Evolutionary conservation across 1,139 yeast genomes (phyloP).

Genomic region (Candida neerlandica): DNA sequence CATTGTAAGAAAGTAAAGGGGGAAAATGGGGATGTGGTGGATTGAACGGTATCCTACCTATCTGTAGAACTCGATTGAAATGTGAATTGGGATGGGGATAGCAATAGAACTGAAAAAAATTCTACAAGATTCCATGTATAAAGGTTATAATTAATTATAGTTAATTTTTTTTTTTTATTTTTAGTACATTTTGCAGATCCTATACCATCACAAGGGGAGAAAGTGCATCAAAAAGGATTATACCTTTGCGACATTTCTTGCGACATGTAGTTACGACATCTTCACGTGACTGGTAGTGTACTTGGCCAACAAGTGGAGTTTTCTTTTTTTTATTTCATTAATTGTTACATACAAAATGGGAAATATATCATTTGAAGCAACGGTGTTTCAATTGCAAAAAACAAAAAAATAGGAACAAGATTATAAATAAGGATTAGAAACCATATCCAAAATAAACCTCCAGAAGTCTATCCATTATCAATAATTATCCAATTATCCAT

Average conservation of each 20-base stretch:
- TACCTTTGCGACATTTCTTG: neutral
- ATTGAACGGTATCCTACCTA: neutral
- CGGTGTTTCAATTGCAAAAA: neutral
- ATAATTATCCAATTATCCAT: neutral
- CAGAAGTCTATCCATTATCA: neutral
- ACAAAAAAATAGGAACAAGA: too few relatives aligned
- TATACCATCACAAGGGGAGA: neutral
- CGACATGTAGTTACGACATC: neutral
- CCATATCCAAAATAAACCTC: neutral
- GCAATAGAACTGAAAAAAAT: neutral
- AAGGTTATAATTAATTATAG: neutral
- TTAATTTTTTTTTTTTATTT: neutral
- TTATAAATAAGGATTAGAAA: neutral
- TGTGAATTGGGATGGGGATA: neutral
- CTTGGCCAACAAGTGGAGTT: neutral
- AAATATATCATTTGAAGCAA: neutral
- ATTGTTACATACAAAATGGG: slow-evolving; percentile 1
- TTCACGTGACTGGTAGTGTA: neutral
- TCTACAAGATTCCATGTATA: neutral
- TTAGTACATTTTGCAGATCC: neutral
- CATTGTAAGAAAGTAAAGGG: neutral
- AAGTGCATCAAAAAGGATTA: neutral
- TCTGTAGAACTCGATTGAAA: neutral
- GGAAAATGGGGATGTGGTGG: neutral
- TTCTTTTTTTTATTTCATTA: neutral